A percentile compares a stretch with the other conserved stretches of the same genome.
Conservation (phyloP, 2,329 filamentous ascomycete genomes). For the Triangularia setosa region DNA sequence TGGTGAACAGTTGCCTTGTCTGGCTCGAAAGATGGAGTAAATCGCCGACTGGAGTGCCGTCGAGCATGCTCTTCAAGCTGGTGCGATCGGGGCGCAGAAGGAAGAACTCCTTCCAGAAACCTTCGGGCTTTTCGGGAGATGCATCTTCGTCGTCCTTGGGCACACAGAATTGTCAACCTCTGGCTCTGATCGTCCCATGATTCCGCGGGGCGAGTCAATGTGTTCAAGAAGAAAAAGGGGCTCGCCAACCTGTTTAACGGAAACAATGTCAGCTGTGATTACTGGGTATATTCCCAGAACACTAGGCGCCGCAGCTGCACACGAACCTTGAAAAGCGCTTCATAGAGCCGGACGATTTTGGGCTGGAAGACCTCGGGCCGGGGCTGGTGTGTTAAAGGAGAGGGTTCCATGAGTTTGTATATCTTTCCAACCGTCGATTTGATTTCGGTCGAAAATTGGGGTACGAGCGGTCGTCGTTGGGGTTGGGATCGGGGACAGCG, state of each 20-base stretch:
- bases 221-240: constrained; percentile 13
- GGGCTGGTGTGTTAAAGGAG: constrained; percentile 88
- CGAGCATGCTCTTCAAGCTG: constrained; percentile 65
- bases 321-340: constrained; percentile 70
- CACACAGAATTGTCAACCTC: background rate
- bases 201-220: background rate
- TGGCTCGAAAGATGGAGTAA: constrained; percentile 73
- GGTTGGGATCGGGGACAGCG: background rate
- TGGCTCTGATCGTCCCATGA: background rate
- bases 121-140: constrained; percentile 67
- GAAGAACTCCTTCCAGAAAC: constrained; percentile 97
- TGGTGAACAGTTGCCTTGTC: constrained; percentile 72
- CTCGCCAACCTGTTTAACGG: background rate
- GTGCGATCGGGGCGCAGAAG: constrained; percentile 74
- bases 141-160: constrained; percentile 57
- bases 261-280: constrained; percentile 14
- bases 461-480: background rate
- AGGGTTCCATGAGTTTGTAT: constrained; percentile 66
- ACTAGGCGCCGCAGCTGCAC: background rate
- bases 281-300: background rate
- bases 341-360: constrained; percentile 89
- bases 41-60: constrained; percentile 67
- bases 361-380: constrained; percentile 88
- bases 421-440: background rate
- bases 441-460: background rate